Percentiles rank a stretch among this genome's conserved stretches.
These are phyloP conservation scores for Sisymbrium altissimum DNA, from an alignment of 345 rosid genomes.

Conservation along the genomic window DNA sequence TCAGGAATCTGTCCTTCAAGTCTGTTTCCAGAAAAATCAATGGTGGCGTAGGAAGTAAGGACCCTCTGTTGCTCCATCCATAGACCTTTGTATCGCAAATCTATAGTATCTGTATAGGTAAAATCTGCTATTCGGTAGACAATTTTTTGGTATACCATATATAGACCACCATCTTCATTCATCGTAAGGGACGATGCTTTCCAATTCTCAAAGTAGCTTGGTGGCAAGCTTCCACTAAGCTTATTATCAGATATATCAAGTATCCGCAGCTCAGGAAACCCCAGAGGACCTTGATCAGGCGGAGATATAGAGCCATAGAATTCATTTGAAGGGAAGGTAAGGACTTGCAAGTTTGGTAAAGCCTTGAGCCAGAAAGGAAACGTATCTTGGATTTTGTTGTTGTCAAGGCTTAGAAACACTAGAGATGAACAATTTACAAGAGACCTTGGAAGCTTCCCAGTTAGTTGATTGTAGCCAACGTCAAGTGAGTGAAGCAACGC, in stretches of 20 bases:
- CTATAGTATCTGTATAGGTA: not conserved
- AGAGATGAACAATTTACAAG: constrained; percentile 1
- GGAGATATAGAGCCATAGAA: constrained; percentile 1
- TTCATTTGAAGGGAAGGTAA: not conserved
- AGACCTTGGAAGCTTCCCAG: constrained; percentile 11
- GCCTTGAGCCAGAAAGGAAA: constrained; percentile 18
- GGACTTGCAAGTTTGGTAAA: not conserved
- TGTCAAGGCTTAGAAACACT: not conserved
- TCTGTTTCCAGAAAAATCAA: not conserved
- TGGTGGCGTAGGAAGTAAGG: not conserved
- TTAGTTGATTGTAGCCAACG: not conserved
- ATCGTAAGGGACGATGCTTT: not conserved
- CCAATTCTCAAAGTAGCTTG: not conserved
- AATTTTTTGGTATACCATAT: too few species aligned
- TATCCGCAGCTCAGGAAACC: not conserved
- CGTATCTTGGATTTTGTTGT: not conserved
- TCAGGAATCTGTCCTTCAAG: not conserved
- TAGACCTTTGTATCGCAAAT: not conserved
- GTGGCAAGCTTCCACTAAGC: not conserved
- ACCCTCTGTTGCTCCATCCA: not conserved
- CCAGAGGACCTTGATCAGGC: not conserved
- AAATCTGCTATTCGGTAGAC: too few species aligned
- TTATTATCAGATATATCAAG: not conserved
- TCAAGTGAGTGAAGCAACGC: not conserved
- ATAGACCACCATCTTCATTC: not conserved